Conservation (phyloP, 345 rosid genomes). For the Melaleuca alternifolia region DNA sequence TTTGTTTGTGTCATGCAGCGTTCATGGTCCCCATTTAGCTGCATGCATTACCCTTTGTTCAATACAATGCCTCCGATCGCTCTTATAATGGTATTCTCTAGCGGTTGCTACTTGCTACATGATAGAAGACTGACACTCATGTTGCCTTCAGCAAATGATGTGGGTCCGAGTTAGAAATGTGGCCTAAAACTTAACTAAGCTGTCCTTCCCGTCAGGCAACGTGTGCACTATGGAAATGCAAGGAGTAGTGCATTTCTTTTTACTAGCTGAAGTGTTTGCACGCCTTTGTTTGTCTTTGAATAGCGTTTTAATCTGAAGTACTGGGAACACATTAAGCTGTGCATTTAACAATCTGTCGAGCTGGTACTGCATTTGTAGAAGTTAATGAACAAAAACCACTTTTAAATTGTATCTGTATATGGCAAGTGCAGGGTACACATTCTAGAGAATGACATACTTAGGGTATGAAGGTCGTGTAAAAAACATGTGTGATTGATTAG, state of each 20-base stretch:
- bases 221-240: neutral
- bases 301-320: neutral
- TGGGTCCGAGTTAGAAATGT: neutral
- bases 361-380: neutral
- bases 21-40: neutral
- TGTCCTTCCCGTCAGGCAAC: neutral
- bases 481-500: neutral
- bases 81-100: neutral
- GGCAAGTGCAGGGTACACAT: neutral
- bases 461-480: neutral
- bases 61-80: neutral
- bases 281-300: neutral
- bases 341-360: neutral
- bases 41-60: neutral
- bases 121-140: neutral
- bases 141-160: neutral
- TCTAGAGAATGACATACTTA: neutral
- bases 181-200: neutral
- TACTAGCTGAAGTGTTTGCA: neutral
- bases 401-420: neutral
- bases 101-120: neutral
- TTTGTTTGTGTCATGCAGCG: neutral
- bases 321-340: neutral
- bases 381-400: neutral
- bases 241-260: neutral